phyloP scores from a whole-genome alignment of 306 rosid genomes.

The Lathyrus sativus region DNA sequence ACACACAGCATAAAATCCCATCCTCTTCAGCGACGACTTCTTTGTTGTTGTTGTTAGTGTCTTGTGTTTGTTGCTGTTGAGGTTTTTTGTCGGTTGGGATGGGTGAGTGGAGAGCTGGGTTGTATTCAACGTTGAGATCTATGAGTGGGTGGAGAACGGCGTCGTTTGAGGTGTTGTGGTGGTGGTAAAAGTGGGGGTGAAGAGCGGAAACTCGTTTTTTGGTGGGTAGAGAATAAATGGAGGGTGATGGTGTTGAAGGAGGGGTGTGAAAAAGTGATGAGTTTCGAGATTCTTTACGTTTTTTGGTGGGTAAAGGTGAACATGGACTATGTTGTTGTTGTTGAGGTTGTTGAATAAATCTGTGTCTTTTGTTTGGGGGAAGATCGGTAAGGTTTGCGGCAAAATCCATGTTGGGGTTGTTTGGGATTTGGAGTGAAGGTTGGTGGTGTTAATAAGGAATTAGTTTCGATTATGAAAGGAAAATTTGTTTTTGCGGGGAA shows the following conservation, averaged over 20 bases:
- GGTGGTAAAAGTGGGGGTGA: constrained; percentile 34
- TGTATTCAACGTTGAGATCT: constrained; percentile 66
- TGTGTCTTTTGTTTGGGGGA: constrained; percentile 70
- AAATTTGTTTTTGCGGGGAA: constrained; percentile 6
- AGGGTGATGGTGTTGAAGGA: constrained; percentile 5
- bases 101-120: constrained; percentile 33
- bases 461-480: constrained; percentile 11
- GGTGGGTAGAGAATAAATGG: constrained; percentile 59
- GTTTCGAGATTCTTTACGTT: constrained; percentile 63
- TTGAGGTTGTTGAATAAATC: constrained; percentile 51
- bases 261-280: constrained; percentile 15
- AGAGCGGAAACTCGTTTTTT: constrained; percentile 76
- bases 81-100: neutral
- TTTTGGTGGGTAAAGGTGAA: constrained; percentile 50
- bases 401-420: constrained; percentile 48
- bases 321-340: constrained; percentile 11
- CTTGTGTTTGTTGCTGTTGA: neutral
- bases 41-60: neutral
- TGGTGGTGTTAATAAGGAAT: neutral
- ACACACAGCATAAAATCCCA: constrained; percentile 72
- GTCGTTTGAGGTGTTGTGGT: neutral
- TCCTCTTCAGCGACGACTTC: constrained; percentile 20
- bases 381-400: constrained; percentile 46
- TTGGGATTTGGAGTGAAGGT: neutral
- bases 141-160: constrained; percentile 18